Evolutionary conservation across 208 protist genomes (phyloP), one percentile per base, ranked within the genome.

Genomic region (Wallacemonas sp.): DNA sequence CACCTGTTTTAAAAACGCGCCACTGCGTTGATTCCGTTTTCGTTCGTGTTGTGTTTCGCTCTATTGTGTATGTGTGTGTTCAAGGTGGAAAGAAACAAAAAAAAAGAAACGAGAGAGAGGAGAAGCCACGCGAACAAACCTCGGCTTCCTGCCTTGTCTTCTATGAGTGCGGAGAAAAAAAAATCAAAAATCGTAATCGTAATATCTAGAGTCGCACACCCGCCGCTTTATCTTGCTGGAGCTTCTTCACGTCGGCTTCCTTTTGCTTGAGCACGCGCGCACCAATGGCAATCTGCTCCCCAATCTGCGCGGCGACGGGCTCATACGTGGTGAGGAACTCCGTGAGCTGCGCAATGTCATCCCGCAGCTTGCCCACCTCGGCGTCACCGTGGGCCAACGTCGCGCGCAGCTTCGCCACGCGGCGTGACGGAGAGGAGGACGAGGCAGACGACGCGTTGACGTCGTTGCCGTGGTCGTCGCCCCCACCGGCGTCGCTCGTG

Each of bases 251-350:
- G 30, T 62, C 17, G 9, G 49, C 49, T n/a, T 63, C 16, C 26
- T 69, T 75, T 33, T 76, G 49, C 26, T 23, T 60, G 19, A 70
- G 49, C n/a, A 76, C 61, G n/a, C 49, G 19, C 11, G 29, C 29
- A 12, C 70, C 70, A 38, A 69, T 57, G 21, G 16, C 46, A 21
- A 76, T 27, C 32, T 76, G 70, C 39, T 76, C 64, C 21, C 47
- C 57, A 17, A 76, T 61, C 47, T 70, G 56, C 29, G 21, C 36
- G 14, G 70, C 70, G 3, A 62, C 33, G 1, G 61, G 57, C 38
- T 38, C 36, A 46, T 65, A 60, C 58, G 48, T 60, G 30, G 43
- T 5, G 9, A 47, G 12, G 21, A 65, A 64, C 36, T 17, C 57
- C 6, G 36, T 39, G 5, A 69, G 32, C 36, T 65, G 16, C 32